Evolutionary conservation across 768 basidiomycete species (phyloP).

Genomic region (Pleurotus djamor): DNA sequence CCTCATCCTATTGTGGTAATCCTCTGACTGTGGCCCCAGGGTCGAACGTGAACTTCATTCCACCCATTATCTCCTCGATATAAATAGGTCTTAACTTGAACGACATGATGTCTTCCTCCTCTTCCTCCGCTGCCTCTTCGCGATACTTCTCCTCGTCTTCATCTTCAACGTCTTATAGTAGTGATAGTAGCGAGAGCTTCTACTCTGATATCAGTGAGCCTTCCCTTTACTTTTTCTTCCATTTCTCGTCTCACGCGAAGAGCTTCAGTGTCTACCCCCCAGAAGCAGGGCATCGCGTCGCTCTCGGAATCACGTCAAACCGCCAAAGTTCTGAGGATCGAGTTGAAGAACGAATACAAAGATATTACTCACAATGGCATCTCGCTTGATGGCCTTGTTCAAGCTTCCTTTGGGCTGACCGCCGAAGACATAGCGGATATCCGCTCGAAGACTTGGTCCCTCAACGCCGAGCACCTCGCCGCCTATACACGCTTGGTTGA

Average conservation of each 20-base stretch:
- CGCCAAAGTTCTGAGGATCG: background rate
- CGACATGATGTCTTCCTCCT: background rate
- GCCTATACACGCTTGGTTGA: background rate
- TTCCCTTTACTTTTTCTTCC: background rate
- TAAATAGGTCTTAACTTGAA: no score
- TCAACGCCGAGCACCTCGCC: background rate
- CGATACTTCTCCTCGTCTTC: background rate
- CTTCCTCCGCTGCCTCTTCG: background rate
- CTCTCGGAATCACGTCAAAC: background rate
- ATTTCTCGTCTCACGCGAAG: background rate
- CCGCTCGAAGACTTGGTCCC: background rate
- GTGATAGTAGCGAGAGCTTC: background rate
- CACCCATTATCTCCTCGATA: no score
- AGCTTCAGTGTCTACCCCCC: background rate
- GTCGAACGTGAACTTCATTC: no score
- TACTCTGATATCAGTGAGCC: background rate
- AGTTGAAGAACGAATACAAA: background rate
- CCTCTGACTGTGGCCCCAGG: no score
- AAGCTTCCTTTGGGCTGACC: background rate
- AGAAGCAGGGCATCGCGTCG: background rate
- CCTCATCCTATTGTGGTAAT: no score
- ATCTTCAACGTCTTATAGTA: background rate
- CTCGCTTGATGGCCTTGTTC: background rate
- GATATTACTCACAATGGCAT: background rate
- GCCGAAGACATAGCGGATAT: background rate